Conservation (phyloP, 2,329 filamentous ascomycete genomes). For the Ceratocystis harringtonii region DNA sequence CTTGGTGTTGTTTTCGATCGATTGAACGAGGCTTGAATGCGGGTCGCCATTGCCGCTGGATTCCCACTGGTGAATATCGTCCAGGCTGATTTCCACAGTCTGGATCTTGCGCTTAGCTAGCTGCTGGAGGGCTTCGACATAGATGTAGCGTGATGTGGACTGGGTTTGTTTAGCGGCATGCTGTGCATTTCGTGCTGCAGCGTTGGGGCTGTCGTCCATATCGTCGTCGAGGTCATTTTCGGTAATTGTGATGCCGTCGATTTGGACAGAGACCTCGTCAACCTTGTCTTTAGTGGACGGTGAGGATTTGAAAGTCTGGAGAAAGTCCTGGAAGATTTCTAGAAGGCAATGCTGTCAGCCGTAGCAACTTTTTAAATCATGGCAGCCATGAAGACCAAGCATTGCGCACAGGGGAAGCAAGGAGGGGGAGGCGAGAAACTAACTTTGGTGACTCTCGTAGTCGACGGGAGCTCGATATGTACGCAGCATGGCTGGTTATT, state of each 20-base stretch:
- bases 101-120: slow-evolving; percentile 65
- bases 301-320: slow-evolving; percentile 73
- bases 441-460: slow-evolving; percentile 75
- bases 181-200: slow-evolving; percentile 27
- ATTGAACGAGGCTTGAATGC: slow-evolving; percentile 60
- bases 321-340: slow-evolving; percentile 78
- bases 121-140: slow-evolving; percentile 73
- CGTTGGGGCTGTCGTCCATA: slow-evolving; percentile 64
- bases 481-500: slow-evolving; percentile 11
- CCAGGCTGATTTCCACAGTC: slow-evolving; percentile 74
- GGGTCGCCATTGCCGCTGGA: slow-evolving; percentile 48
- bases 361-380: not conserved
- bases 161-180: slow-evolving; percentile 35
- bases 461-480: slow-evolving; percentile 42
- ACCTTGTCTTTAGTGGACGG: slow-evolving; percentile 29
- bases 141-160: slow-evolving; percentile 59
- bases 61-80: slow-evolving; percentile 76
- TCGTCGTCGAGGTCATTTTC: slow-evolving; percentile 80
- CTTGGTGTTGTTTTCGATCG: slow-evolving; percentile 78
- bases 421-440: slow-evolving; percentile 22
- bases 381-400: not conserved
- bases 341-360: slow-evolving; percentile 12
- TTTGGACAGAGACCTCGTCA: slow-evolving; percentile 59
- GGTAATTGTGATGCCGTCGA: slow-evolving; percentile 73
- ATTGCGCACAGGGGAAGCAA: slow-evolving; percentile 10